These are phyloP conservation scores for Cladorrhinum sp. DNA, from an alignment of 2,329 filamentous ascomycete genomes.

Conservation along the genomic window DNA sequence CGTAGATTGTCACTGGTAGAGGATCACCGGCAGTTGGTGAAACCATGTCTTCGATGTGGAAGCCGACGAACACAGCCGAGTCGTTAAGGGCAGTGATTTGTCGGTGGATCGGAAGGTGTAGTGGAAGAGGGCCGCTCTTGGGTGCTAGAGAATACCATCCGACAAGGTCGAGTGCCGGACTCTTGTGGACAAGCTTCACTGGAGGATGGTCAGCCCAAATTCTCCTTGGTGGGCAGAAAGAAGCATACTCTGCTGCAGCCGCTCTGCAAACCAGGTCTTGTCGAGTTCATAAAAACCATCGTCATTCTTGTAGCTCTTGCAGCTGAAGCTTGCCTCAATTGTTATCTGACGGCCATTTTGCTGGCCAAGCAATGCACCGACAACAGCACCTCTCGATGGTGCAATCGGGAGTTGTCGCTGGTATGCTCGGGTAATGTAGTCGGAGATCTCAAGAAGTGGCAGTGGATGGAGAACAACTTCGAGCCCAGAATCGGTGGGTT, in stretches of 20 bases:
- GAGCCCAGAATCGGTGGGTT: slow-evolving; percentile 69
- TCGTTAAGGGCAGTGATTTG: slow-evolving; percentile 81
- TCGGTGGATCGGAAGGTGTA: slow-evolving; percentile 70
- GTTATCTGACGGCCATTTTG: slow-evolving; percentile 89
- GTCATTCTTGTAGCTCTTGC: slow-evolving; percentile 51
- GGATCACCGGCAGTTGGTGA: slow-evolving; percentile 65
- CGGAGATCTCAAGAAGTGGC: slow-evolving; percentile 92
- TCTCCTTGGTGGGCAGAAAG: neutral
- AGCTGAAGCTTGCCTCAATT: slow-evolving; percentile 90
- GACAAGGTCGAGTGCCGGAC: slow-evolving; percentile 77
- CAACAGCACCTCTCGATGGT: slow-evolving; percentile 52
- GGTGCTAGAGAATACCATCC: slow-evolving; percentile 87
- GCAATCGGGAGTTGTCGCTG: slow-evolving; percentile 64
- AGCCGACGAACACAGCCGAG: slow-evolving; percentile 80
- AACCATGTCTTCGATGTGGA: slow-evolving; percentile 66
- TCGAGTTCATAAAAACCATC: slow-evolving; percentile 63
- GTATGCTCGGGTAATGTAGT: slow-evolving; percentile 90
- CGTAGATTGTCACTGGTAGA: slow-evolving; percentile 87
- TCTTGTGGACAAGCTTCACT: slow-evolving; percentile 89
- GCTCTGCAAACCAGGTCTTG: slow-evolving; percentile 67
- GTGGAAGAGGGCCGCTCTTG: slow-evolving; percentile 65
- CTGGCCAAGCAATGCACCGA: slow-evolving; percentile 86
- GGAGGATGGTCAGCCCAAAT: slow-evolving; percentile 8
- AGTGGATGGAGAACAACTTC: slow-evolving; percentile 87
- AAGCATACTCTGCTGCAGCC: slow-evolving; percentile 78